Base-by-base conservation (phyloP, 129 eudicot species). In the Cynara cardunculus region DNA sequence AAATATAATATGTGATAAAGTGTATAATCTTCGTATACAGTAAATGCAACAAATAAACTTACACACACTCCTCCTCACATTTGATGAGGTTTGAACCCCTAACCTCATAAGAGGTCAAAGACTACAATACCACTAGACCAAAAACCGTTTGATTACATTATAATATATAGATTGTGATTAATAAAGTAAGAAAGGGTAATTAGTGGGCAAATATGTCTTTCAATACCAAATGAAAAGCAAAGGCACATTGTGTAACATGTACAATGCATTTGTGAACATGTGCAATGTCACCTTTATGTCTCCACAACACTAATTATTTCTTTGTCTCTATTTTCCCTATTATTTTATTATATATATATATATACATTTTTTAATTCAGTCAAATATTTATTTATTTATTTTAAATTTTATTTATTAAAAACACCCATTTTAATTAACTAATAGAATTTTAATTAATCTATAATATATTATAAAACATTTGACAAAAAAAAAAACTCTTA, bases 241-340 rank as follows among this genome's bases (percentile, higher is more conserved):
- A 13, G 74, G 82, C 86, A 83, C 83, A 83, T 83, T 83, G 70
- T 72, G 67, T 78, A 83, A 83, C 86, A 83, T 83, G 83, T 83
- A 71, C 78, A 72, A 59, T 83, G 86, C 79, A 83, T 83, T 83
- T 77, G 86, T 83, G 53, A 78, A 83, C 86, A 83, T 83, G 86
- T 83, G 86, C 83, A 72, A 27, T 83, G 86, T 83, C 75, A 83
- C 82, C 82, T 78, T 83, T 72, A 77, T 77, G 86, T 83, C 82
- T 77, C 79, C 86, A 78, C 79, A 77, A 61, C 49, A 71, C 79
- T 83, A 71, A 71, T 83, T 83, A 68, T 72, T 83, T 78, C 79
- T 78, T 77, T 78, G 82, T 77, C 79, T 83, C 70, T 12, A 25
- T n/a, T 65, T 41, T 12, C n/a, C n/a, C 19, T 37, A 65, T 62